phyloP scores from a whole-genome alignment of 192 early-diverging fungal genomes.

The Entomortierella lignicola region DNA sequence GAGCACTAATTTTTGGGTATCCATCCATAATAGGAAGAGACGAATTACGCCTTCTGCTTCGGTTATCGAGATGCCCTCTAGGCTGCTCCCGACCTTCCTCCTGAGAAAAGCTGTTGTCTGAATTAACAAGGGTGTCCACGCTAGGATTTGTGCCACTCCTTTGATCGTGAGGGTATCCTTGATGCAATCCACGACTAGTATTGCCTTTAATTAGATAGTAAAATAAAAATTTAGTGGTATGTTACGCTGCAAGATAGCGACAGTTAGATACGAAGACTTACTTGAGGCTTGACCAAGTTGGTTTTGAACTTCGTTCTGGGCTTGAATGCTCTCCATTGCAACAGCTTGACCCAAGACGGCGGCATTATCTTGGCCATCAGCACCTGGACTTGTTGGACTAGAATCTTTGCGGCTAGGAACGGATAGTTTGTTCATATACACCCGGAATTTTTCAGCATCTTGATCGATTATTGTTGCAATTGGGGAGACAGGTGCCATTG shows the following conservation, averaged over 20 bases:
- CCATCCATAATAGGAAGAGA: constrained; percentile 25
- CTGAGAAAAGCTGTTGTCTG: constrained; percentile 10
- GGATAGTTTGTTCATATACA: constrained; percentile 42
- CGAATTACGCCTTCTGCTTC: constrained; percentile 31
- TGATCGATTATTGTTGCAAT: constrained; percentile 51
- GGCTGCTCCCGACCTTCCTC: constrained; percentile 2
- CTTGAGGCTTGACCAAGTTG: constrained; percentile 21
- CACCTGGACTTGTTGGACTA: not conserved
- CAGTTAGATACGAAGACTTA: not conserved
- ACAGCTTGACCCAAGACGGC: constrained; percentile 44
- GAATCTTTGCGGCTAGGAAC: constrained; percentile 19
- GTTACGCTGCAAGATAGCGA: too few species aligned
- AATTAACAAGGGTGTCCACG: constrained; percentile 7
- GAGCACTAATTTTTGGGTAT: constrained; percentile 40
- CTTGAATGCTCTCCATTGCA: constrained; percentile 47
- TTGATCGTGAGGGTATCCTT: too few species aligned
- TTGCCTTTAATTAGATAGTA: too few species aligned
- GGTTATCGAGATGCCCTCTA: constrained; percentile 8
- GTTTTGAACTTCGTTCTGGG: constrained; percentile 40
- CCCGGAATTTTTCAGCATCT: constrained; percentile 49
- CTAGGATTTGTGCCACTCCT: not conserved
- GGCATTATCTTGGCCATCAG: constrained; percentile 32
- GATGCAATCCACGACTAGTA: too few species aligned
- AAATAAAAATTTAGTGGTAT: too few species aligned
- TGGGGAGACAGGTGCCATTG: constrained; percentile 14